Evolutionary conservation across 31 red algal species (phyloP).

Genomic region (Odonthalia washingtoniensis): DNA sequence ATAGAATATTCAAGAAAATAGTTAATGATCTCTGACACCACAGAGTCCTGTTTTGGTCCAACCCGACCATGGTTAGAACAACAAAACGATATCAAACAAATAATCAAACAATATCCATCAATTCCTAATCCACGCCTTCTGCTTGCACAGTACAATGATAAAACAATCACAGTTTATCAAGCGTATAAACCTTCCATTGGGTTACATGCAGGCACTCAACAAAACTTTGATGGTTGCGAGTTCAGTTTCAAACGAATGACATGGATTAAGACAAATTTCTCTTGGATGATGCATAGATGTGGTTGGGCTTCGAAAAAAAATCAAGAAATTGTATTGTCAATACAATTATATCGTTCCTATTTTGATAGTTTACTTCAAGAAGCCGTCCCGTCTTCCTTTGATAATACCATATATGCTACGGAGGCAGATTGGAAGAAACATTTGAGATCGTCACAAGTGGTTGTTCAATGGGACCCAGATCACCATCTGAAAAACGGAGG

Average conservation of each 20-base stretch:
- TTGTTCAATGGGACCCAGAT: constrained; percentile 62
- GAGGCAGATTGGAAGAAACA: constrained; percentile 29
- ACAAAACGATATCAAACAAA: too few species aligned
- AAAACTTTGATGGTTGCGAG: constrained; percentile 44
- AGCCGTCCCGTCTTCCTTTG: constrained; percentile 28
- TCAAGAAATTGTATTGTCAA: constrained; percentile 53
- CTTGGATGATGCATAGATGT: constrained; percentile 61
- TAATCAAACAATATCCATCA: too few species aligned
- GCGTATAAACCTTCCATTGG: constrained; percentile 58
- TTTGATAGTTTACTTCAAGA: constrained; percentile 44
- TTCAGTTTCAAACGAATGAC: constrained; percentile 59
- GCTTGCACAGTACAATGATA: constrained; percentile 46
- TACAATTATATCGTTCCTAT: constrained; percentile 17
- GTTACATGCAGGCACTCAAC: background rate
- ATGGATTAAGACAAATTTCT: constrained; percentile 65
- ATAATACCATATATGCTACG: background rate
- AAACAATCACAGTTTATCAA: constrained; percentile 55
- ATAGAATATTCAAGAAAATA: too few species aligned
- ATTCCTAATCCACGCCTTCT: too few species aligned
- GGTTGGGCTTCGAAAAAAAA: constrained; percentile 58
- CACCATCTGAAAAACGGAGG: constrained; percentile 16
- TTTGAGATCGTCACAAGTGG: constrained; percentile 33
- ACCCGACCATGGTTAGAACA: too few species aligned
- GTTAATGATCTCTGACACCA: too few species aligned
- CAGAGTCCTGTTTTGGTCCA: too few species aligned